These are phyloP conservation scores for Cordyceps tenuipes DNA, from an alignment of 2,329 filamentous ascomycete genomes.

Conservation along the genomic window DNA sequence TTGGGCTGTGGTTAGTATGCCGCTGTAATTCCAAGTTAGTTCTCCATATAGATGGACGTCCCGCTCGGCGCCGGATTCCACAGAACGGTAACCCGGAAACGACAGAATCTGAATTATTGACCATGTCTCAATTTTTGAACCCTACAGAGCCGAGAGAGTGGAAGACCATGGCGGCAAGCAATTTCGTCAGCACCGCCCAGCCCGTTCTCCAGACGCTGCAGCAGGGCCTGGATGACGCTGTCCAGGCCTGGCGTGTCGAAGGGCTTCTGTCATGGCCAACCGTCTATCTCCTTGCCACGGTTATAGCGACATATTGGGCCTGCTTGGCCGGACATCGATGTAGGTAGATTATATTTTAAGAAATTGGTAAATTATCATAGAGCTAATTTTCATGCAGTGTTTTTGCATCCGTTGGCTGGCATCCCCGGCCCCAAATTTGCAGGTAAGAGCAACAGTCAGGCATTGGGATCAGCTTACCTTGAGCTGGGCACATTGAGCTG, in stretches of 20 bases:
- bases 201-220: background rate
- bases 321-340: background rate
- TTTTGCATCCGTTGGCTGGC: background rate
- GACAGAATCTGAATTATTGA: background rate
- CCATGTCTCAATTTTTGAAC: background rate
- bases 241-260: background rate
- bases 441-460: background rate
- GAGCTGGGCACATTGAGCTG: no score
- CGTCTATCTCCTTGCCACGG: background rate
- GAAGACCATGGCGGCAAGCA: background rate
- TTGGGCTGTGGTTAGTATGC: background rate
- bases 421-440: background rate
- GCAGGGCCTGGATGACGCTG: background rate
- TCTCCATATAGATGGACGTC: background rate
- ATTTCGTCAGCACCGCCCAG: background rate
- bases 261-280: background rate
- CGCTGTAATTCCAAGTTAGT: background rate
- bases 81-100: background rate
- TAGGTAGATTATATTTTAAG: background rate
- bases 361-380: no score
- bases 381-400: background rate
- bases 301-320: background rate
- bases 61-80: background rate
- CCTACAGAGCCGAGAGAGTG: background rate
- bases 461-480: no score